A percentile compares a stretch with the other conserved stretches of the same genome.
phyloP scores from a whole-genome alignment of 768 basidiomycete species.

The Glaciozyma antarctica region DNA sequence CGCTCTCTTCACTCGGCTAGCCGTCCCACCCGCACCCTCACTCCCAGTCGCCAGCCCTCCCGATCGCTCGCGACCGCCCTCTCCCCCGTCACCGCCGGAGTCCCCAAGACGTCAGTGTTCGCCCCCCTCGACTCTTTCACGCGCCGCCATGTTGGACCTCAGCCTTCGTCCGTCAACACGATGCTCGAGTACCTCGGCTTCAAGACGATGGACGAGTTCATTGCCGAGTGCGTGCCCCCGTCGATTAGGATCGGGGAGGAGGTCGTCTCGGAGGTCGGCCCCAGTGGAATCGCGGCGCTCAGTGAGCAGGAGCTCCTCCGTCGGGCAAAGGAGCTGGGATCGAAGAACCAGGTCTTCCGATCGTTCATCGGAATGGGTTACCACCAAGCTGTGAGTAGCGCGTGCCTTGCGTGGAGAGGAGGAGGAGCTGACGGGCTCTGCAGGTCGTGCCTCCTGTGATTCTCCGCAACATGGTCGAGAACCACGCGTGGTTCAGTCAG shows the following conservation, averaged over 20 bases:
- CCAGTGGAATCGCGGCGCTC: conserved; percentile 48
- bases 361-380: conserved; percentile 97
- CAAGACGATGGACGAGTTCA: conserved; percentile 76
- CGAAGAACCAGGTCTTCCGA: conserved; percentile 68
- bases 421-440: not conserved
- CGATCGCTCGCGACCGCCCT: conserved; percentile 6
- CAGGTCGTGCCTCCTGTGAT: conserved; percentile 33
- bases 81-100: conserved; percentile 6
- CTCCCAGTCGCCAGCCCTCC: not conserved
- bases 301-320: conserved; percentile 76
- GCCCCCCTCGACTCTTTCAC: conserved; percentile 79
- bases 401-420: not conserved
- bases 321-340: conserved; percentile 66
- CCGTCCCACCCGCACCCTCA: not conserved
- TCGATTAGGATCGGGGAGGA: conserved; percentile 59
- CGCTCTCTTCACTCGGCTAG: not conserved
- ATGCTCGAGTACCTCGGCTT: conserved; percentile 84
- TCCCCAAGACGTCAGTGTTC: conserved; percentile 49
- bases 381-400: conserved; percentile 43
- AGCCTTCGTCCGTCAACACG: conserved; percentile 60
- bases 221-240: conserved; percentile 68
- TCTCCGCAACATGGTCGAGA: conserved; percentile 50
- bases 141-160: conserved; percentile 86
- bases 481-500: conserved; percentile 89
- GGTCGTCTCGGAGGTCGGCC: conserved; percentile 53